Base-by-base conservation (phyloP, 495 filamentous ascomycete genomes). In the Daldinia bambusicola region DNA sequence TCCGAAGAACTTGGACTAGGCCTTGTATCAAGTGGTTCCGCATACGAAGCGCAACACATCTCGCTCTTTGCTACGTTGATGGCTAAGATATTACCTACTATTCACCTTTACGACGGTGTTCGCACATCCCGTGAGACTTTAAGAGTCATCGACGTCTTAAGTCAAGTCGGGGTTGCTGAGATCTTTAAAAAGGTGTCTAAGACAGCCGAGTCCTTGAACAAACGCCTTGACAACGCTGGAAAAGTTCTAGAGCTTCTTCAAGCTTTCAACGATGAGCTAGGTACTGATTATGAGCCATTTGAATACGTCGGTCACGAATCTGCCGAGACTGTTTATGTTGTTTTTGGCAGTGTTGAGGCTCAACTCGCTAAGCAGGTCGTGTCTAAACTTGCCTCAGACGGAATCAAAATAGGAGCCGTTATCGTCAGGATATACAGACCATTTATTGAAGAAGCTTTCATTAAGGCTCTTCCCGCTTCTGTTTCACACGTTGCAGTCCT, bases 1-100 rank as follows among this genome's bases (percentile, higher is more conserved):
- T 91, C 93, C n/a, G 95, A 98, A 77, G 95, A 98, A 43, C 86
- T 98, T 31, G 95, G 96, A 13, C 81, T 97, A 22, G 95, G 89
- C 41, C 85, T 98, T 36, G 86, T 99, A 12, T 89, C 91, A 38
- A 97, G 93, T 73, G 88, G 88, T 30, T 98, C 93, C 30, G 88
- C 89, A 30, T 92, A 96, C 70, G 95, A 99, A 79, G 85, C 91
- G 32, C 95, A 99, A 84, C 96, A 99, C 80, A 98, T 98, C 90
- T 87, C 95, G 5, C 83, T 99, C 13, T 89, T 98, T 74, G 87
- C 95, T 8, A 98, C 94, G 1, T 78, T 98, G 13, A 81, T 97
- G 43, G 91, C 95, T 2, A 87, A 85, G 32, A 81, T 95, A 16
- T 76, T 97, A 57, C 95, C 95, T 6, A 92, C 92, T 0, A 86